A percentile compares a stretch with the other conserved stretches of the same genome.
Evolutionary conservation across 805 yeast genomes (phyloP).

Genomic region (Priceomyces fermenticarens): DNA sequence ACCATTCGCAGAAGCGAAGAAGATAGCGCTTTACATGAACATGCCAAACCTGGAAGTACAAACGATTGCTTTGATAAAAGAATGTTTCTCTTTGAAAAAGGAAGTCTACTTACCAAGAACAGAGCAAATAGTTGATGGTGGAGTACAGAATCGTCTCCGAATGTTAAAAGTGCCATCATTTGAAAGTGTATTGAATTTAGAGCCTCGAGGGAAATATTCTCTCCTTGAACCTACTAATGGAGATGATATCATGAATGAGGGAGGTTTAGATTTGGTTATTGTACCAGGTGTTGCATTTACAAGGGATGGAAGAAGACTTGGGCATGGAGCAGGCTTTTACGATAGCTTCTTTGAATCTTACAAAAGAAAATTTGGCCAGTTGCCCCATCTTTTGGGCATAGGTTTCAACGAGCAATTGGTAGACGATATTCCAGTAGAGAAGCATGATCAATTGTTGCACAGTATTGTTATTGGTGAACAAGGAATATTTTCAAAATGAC

Average conservation of each 20-base stretch:
- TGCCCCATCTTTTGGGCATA: slow-evolving; percentile 55
- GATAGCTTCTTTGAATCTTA: slow-evolving; percentile 52
- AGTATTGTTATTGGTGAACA: slow-evolving; percentile 44
- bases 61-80: slow-evolving; percentile 52
- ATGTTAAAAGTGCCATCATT: slow-evolving; percentile 51
- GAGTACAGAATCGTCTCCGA: slow-evolving; percentile 42
- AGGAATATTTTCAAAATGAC: background rate
- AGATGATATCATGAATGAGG: slow-evolving; percentile 22
- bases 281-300: slow-evolving; percentile 88
- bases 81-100: slow-evolving; percentile 50
- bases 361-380: slow-evolving; percentile 12
- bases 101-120: slow-evolving; percentile 60
- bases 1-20: slow-evolving; percentile 42
- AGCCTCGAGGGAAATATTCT: slow-evolving; percentile 66
- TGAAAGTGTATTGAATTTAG: slow-evolving; percentile 42
- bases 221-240: slow-evolving; percentile 62
- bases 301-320: slow-evolving; percentile 52
- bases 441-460: slow-evolving; percentile 63
- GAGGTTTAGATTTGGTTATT: slow-evolving; percentile 61
- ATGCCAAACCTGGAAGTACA: slow-evolving; percentile 72
- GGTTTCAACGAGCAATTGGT: slow-evolving; percentile 67
- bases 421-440: slow-evolving; percentile 50
- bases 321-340: slow-evolving; percentile 93
- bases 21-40: slow-evolving; percentile 69
- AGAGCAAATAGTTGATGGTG: slow-evolving; percentile 25